phyloP scores from a whole-genome alignment of 2,329 filamentous ascomycete genomes.

The Sporothrix humicola region DNA sequence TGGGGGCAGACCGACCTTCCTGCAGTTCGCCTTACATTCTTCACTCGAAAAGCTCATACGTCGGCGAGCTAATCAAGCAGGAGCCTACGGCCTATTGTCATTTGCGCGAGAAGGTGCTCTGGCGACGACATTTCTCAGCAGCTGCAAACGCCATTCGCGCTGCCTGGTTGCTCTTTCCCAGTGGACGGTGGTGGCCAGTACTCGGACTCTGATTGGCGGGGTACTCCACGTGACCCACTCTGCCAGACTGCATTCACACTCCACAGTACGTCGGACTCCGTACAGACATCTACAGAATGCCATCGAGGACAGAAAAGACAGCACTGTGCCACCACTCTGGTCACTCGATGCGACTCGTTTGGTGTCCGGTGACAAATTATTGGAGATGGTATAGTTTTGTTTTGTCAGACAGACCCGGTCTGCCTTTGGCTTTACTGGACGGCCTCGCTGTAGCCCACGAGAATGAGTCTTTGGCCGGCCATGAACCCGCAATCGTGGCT shows the following conservation, averaged over 20 bases:
- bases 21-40: conserved; percentile 2
- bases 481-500: neutral
- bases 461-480: conserved; percentile 23
- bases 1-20: neutral
- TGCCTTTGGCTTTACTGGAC: neutral
- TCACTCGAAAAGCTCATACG: neutral
- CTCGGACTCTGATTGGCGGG: neutral
- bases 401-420: too few species aligned
- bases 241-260: neutral
- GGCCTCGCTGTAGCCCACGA: neutral
- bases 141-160: conserved; percentile 22
- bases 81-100: neutral
- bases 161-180: conserved; percentile 1
- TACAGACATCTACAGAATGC: neutral
- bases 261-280: too few species aligned
- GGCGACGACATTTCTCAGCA: conserved; percentile 13
- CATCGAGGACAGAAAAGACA: neutral
- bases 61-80: neutral
- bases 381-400: too few species aligned
- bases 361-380: conserved; percentile 17
- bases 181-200: neutral
- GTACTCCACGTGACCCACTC: neutral
- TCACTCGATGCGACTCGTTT: conserved; percentile 6
- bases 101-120: conserved; percentile 19
- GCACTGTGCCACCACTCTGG: neutral